Evolutionary conservation across 2,329 filamentous ascomycete species (phyloP).

Genomic region (Ustilaginoidea virens): DNA sequence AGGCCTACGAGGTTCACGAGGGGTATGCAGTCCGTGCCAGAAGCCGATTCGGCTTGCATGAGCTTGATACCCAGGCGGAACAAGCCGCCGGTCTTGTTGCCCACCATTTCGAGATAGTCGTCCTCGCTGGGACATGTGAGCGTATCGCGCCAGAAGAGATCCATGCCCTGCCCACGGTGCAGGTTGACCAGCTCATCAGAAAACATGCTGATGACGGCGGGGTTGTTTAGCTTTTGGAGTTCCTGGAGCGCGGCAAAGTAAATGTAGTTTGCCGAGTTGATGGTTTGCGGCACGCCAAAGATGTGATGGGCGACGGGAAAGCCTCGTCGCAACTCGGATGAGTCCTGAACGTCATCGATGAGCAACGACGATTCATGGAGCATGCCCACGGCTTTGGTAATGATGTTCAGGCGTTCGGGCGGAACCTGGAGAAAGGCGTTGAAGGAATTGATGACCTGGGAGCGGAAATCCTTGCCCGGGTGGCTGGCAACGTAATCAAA

Average conservation of each 20-base stretch:
- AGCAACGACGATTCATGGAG: constrained; percentile 72
- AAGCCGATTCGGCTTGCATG: constrained; percentile 60
- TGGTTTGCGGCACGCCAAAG: constrained; percentile 75
- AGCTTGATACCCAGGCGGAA: constrained; percentile 76
- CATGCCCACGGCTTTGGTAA: constrained; percentile 71
- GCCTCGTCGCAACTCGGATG: constrained; percentile 58
- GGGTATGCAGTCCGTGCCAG: constrained; percentile 54
- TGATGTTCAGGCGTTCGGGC: constrained; percentile 50
- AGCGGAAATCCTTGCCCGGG: constrained; percentile 73
- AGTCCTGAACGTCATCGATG: constrained; percentile 80
- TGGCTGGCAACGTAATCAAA: constrained; percentile 68
- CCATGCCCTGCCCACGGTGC: constrained; percentile 80
- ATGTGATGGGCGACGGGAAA: constrained; percentile 72
- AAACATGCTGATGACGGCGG: constrained; percentile 52
- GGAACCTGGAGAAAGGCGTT: constrained; percentile 70
- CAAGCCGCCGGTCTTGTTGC: constrained; percentile 77
- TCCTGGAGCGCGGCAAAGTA: constrained; percentile 72
- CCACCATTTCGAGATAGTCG: constrained; percentile 89
- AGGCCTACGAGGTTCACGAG: constrained; percentile 76
- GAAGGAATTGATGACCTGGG: constrained; percentile 66
- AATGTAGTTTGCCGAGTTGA: constrained; percentile 82
- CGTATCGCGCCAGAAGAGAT: constrained; percentile 78
- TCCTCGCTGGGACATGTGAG: constrained; percentile 73
- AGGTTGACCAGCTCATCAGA: constrained; percentile 73
- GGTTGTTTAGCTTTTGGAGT: constrained; percentile 54